Evolutionary conservation across 2,329 filamentous ascomycete genomes (phyloP), one percentile per base, ranked within the genome.

Genomic region (Dactylellina leptospora): DNA sequence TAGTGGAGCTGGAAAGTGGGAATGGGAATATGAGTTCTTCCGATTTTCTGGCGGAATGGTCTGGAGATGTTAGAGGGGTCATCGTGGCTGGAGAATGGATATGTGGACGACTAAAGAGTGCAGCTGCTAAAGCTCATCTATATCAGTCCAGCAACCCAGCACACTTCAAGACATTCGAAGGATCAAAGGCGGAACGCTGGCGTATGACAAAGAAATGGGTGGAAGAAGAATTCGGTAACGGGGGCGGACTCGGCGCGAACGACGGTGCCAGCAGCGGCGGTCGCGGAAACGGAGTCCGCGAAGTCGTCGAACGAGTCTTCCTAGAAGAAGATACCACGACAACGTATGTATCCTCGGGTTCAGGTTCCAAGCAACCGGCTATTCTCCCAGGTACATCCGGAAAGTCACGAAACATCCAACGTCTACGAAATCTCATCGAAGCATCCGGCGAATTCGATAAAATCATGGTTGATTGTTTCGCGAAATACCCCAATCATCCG

Each of bases 1-100:
- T 96, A 0, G 95, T 91, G 74, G 91, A 96, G 80, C 87, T 90
- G 6, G 88, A 90, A 0, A 95, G 91, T 90, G 91, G 90, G 8
- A 88, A 89, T 0, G 86, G 88, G 18, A 88, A 91, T 75, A 86
- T 85, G 74, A 85, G 84, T n/a, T 85, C 86, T 0, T 85, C 89
- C 75, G 58, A 68, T 33, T 71, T 71, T 16, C 70, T 72, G 48
- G 73, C 74, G 30, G 74, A 66, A 18, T 73, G 74, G 44, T 75
- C 74, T 9, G 88, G 88, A 27, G 91, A 96, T 77, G 85, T 96
- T 30, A 86, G 91, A 75, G 89, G 91, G 38, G 86, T 93, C 66
- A 90, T 96, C 88, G 91, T 96, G 0, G 90, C 93, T 2, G 89
- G 89, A 40, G 91, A 96, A 79, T 95, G 91, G 91, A 90, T 93